Base-by-base conservation (phyloP, 352 stramenopile species). In the Pythium rishiriense region DNA sequence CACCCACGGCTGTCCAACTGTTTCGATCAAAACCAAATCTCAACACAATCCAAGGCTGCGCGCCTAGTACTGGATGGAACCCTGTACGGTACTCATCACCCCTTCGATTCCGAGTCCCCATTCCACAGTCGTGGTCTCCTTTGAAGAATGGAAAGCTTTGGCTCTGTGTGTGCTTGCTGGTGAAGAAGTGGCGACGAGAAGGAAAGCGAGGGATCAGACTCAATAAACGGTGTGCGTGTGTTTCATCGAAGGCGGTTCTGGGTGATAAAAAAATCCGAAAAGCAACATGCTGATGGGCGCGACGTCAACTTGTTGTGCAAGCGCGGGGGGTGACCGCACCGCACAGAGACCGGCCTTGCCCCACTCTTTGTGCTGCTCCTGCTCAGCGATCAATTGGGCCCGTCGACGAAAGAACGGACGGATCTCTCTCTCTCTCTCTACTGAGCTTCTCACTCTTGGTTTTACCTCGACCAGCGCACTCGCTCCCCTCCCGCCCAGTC, bases 401-500 rank as follows among this genome's bases (percentile, higher is more conserved):
- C 24, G 17, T 37, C 22, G 39, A 29, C 26, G 51, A 47, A 24
- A 49, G 24, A 58, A 9, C 28, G 28, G 17, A 21, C 25, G 35
- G 3, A 26, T 51, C 25, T n/a, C n/a, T n/a, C n/a, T n/a, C n/a
- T n/a, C n/a, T n/a, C n/a, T n/a, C n/a, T n/a, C n/a, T n/a, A n/a
- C n/a, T n/a, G 21, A 14, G 12, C 29, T 29, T 24, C 24, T 64
- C 57, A 64, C 31, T 64, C 57, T 57, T 41, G 57, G 57, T 43
- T 64, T 64, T 43, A 24, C 57, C 47, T 64, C 47, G 57, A 50
- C 25, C 46, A 15, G 25, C 33, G 2, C 57, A 64, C 5, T n/a
- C 25, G 45, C 24, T 33, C 22, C 17, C 33, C 15, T 26, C 28
- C 29, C 10, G 4, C 17, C 25, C 9, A 54, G 25, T 52, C 28